Conservation (phyloP, 768 basidiomycete genomes). For the Rhodosporidiobolus odoratus region DNA sequence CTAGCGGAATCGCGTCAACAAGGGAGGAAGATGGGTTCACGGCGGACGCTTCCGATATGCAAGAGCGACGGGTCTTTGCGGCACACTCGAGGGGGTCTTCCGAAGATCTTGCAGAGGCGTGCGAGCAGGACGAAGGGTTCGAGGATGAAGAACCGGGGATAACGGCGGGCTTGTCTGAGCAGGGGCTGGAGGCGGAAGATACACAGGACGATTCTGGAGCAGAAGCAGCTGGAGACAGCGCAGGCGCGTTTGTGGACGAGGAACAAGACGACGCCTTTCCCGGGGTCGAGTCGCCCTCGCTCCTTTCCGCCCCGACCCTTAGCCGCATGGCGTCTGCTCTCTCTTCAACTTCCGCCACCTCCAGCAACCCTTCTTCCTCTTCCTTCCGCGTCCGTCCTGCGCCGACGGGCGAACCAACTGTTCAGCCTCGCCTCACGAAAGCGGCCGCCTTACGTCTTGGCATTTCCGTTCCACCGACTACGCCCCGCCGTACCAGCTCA, state of each 20-base stretch:
- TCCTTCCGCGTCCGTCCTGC: slow-evolving; percentile 21
- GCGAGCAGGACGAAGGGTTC: neutral
- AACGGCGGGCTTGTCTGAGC: no score
- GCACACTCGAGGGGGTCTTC: neutral
- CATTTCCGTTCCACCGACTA: slow-evolving; percentile 2
- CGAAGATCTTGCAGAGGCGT: neutral
- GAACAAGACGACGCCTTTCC: neutral
- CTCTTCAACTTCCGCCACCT: neutral
- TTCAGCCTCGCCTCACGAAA: slow-evolving; percentile 29
- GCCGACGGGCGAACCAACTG: neutral
- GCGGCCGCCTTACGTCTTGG: slow-evolving; percentile 34
- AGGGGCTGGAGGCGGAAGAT: neutral
- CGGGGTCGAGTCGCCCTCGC: neutral
- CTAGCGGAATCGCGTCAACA: neutral
- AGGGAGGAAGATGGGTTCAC: neutral
- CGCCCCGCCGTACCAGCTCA: neutral
- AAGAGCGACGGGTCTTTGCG: slow-evolving; percentile 2
- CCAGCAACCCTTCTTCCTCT: neutral
- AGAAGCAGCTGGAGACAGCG: neutral
- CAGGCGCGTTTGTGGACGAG: neutral
- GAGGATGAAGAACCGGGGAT: no score
- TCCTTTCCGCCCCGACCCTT: neutral
- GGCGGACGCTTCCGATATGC: neutral
- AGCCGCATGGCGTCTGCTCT: neutral
- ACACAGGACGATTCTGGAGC: neutral